Base-by-base conservation (phyloP, 805 yeast species). In the Scheffersomyces ergatensis region DNA sequence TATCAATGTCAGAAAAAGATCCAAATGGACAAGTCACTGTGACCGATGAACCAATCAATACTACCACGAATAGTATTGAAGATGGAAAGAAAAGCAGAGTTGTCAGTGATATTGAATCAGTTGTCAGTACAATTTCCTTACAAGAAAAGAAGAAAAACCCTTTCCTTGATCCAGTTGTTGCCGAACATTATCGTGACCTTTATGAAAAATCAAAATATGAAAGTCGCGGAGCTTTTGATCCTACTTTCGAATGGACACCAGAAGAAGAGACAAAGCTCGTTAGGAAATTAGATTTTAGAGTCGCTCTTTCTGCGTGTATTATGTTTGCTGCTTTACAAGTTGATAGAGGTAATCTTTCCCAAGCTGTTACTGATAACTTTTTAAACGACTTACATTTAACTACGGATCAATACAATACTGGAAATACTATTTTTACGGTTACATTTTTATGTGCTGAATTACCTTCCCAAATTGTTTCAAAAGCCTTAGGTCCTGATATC, bases 401-500 rank as follows among this genome's bases (percentile, higher is more conserved):
- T n/a, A 78, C 83, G 12, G 62, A 75, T 48, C 77, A 82, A 40
- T 80, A 71, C 55, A 83, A 83, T 56, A 53, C 65, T 26, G 88
- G 85, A n/a, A 73, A 67, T 45, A 78, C 83, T 3, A 65, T 82
- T 33, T 74, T 74, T 48, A 63, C 68, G 45, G 63, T 78, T 4
- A 66, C 75, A 34, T 82, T 82, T 50, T 54, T 81, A 37, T 48
- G 61, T 17, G 76, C 83, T 15, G 87, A 82, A 55, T 56, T 82
- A 9, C 88, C 87, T 0, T 78, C 85, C 2, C 85, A 82, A 51
- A 63, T 82, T 47, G 63, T 82, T 25, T 75, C 83, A 15, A 82
- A 82, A 55, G 69, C 67, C 39, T 37, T 82, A 24, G 88, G 88
- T 5, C 76, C 83, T 3, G 85, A 80, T 50, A 47, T 65, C 15